Base-by-base conservation (phyloP, 148 eudicot species). In the Rhododendron vialii region DNA sequence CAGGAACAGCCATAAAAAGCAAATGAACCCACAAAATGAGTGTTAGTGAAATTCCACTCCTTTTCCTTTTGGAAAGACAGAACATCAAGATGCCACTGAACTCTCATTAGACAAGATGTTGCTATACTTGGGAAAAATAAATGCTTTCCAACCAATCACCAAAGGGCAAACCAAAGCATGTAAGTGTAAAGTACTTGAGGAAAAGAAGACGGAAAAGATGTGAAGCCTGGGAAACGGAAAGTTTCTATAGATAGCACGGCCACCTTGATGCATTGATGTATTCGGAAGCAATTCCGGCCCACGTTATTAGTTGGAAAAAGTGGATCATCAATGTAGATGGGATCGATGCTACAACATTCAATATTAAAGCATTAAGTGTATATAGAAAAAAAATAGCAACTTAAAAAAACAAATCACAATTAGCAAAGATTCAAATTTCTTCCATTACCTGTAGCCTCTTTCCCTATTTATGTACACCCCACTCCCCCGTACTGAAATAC, bases 181-280 rank as follows among this genome's bases (percentile, higher is more conserved):
- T 2, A 51, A 3, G 17, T 51, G 13, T 47, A 38, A 79, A 18
- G 35, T 26, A 10, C 63, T 80, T 80, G 82, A 26, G 28, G 35
- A 11, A 48, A 80, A 50, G 63, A 50, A 6, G 18, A 18, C 1
- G 22, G 8, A 22, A 80, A 50, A 80, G 71, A 63, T 24, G 35
- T 13, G 83, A 80, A 50, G 33, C 33, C 59, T 28, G 57, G 22
- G 9, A 76, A 76, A 76, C 1, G 50, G 50, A 14, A 63, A 78
- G 51, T 85, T 53, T 47, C 82, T 17, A 67, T 20, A 80, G 87
- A 89, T 82, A 86, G 35, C 71, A 57, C 41, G 82, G 67, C 92
- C 81, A 95, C 98, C 98, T 96, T 96, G 86, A 96, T 93, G 87
- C 99, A 96, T 83, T 96, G 98, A 91, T 96, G 99, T 90, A 96